phyloP scores from a whole-genome alignment of 495 filamentous ascomycete genomes.

The Aspergillus nanangensis region DNA sequence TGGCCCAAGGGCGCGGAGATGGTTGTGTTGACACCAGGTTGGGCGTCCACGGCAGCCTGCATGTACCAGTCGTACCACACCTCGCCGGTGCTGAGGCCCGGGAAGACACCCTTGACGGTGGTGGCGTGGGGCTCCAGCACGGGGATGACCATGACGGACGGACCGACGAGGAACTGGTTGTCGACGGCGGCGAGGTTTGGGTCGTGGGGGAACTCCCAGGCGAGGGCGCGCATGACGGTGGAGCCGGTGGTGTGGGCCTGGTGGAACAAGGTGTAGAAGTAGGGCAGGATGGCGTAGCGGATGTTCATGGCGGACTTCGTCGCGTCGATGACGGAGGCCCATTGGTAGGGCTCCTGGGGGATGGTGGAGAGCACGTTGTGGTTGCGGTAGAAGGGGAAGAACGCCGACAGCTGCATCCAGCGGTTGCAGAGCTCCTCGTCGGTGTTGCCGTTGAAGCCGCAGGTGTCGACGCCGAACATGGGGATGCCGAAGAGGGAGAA shows the following conservation, averaged over 20 bases:
- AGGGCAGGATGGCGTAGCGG: conserved; percentile 69
- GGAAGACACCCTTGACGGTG: conserved; percentile 72
- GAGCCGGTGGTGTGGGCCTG: conserved; percentile 61
- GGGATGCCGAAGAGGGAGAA: conserved; percentile 82
- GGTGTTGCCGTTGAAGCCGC: conserved; percentile 70
- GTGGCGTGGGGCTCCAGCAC: conserved; percentile 63
- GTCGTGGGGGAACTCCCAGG: conserved; percentile 82
- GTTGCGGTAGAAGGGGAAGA: conserved; percentile 88
- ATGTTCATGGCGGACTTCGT: conserved; percentile 66
- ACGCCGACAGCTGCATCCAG: conserved; percentile 84
- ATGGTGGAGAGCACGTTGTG: conserved; percentile 64
- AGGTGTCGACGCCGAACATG: conserved; percentile 83
- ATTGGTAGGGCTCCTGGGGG: conserved; percentile 72
- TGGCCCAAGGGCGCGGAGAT: conserved; percentile 72
- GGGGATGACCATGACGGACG: conserved; percentile 65
- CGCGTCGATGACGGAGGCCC: conserved; percentile 65
- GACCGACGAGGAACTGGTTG: conserved; percentile 74
- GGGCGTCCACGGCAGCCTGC: conserved; percentile 45
- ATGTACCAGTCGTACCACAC: conserved; percentile 87
- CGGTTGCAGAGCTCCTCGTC: conserved; percentile 74
- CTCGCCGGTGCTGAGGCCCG: conserved; percentile 57
- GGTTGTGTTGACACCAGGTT: conserved; percentile 62
- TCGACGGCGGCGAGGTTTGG: conserved; percentile 63
- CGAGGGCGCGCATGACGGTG: conserved; percentile 76
- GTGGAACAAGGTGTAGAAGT: conserved; percentile 79